Evolutionary conservation across 2,329 filamentous ascomycete species (phyloP).

Genomic region (Ustilaginoidea virens): DNA sequence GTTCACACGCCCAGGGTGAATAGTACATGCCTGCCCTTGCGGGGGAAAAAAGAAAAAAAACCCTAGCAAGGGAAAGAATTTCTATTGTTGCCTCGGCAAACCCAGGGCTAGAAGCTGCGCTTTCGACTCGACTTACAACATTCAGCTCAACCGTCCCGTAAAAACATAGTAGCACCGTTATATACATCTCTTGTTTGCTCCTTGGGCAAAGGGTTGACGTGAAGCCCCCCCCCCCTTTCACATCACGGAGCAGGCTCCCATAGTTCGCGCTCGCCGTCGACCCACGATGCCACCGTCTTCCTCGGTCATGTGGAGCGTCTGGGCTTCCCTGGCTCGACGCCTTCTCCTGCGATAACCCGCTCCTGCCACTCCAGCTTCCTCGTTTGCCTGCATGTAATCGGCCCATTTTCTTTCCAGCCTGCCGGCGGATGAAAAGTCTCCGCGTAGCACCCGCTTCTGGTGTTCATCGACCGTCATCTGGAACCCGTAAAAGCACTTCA

Average conservation of each 20-base stretch:
- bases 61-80: too few relatives aligned
- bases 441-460: constrained; percentile 66
- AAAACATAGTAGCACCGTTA: too few relatives aligned
- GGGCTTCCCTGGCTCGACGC: constrained; percentile 66
- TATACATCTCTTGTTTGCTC: too few relatives aligned
- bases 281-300: constrained; percentile 49
- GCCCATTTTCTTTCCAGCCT: constrained; percentile 85
- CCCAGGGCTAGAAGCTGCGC: too few relatives aligned
- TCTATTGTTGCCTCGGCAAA: too few relatives aligned
- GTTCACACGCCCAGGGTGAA: too few relatives aligned
- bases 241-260: constrained; percentile 49
- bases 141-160: too few relatives aligned
- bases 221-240: too few relatives aligned
- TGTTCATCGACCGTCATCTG: constrained; percentile 93
- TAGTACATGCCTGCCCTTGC: too few relatives aligned
- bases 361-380: constrained; percentile 62
- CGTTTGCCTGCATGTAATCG: constrained; percentile 82
- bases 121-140: too few relatives aligned
- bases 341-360: constrained; percentile 53
- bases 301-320: constrained; percentile 65
- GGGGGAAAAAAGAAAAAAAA: too few relatives aligned
- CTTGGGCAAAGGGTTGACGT: too few relatives aligned
- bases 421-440: constrained; percentile 58
- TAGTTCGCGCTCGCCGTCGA: constrained; percentile 47
- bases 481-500: constrained; percentile 93